Base-by-base conservation (phyloP, 805 yeast species). In the Saturnispora zaruensis region DNA sequence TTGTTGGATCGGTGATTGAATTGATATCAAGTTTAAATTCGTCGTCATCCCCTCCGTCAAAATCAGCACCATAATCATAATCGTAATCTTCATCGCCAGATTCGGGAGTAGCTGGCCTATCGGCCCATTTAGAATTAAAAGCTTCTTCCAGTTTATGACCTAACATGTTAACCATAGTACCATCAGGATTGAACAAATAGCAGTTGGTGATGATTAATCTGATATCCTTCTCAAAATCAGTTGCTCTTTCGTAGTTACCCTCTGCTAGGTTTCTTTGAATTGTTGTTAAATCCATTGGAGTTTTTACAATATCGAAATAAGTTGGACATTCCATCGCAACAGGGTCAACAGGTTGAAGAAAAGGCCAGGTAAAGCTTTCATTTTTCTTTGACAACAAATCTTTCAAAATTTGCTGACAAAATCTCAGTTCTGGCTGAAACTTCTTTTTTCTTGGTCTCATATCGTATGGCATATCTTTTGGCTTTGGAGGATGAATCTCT, bases 201-300 rank as follows among this genome's bases (percentile, higher is more conserved):
- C 98, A 91, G 68, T 93, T 91, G 54, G 77, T 73, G 70, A 93
- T 90, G 51, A 93, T 86, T 53, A 89, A 75, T 51, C 87, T 75
- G 34, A 91, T 78, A 63, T 93, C 99, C 41, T 67, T 69, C 63
- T 84, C 96, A 63, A 91, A 89, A 55, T 87, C 90, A 53, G 86
- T 96, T 18, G 89, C 93, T 49, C 82, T 81, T 62, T 86, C 91
- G 65, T 93, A 93, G 59, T 85, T 86, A 66, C 90, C 90, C 66
- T 87, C 88, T 53, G 82, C 79, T 56, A 88, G 73, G 64, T 90
- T 91, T 51, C 79, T 76, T 59, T 82, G 83, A 50, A 91, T 77
- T 0, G 97, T 88, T 30, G 91, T 81, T 57, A 93, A 74, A 67
- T 93, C 99, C 98, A 93, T 93, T 52, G 99, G 99, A 59, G 81